Percentiles rank a stretch among this genome's conserved stretches.
phyloP scores from a whole-genome alignment of 805 yeast species.

The Yamadazyma philogaea region DNA sequence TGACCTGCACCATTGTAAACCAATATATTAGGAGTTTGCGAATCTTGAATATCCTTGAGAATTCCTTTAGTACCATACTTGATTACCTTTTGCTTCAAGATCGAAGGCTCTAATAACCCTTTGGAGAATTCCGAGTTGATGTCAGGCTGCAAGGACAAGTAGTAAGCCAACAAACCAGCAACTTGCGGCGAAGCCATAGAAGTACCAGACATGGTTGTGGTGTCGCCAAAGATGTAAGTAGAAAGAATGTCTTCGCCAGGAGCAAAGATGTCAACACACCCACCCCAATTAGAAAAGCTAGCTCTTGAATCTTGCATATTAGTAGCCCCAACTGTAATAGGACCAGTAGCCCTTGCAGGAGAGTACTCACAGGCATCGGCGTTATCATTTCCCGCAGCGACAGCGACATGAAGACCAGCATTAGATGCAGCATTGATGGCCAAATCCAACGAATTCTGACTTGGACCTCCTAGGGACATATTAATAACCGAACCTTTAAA shows the following conservation, averaged over 20 bases:
- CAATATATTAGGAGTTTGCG: slow-evolving; percentile 57
- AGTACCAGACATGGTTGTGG: slow-evolving; percentile 56
- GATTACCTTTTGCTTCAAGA: slow-evolving; percentile 52
- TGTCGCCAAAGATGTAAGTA: slow-evolving; percentile 55
- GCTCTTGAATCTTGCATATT: slow-evolving; percentile 45
- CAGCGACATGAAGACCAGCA: slow-evolving; percentile 57
- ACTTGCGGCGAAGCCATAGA: slow-evolving; percentile 65
- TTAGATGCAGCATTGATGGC: slow-evolving; percentile 58
- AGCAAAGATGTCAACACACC: slow-evolving; percentile 51
- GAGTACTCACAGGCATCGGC: slow-evolving; percentile 57
- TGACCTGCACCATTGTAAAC: slow-evolving; percentile 62
- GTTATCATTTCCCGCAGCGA: slow-evolving; percentile 63
- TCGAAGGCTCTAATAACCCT: slow-evolving; percentile 47
- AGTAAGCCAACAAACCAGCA: slow-evolving; percentile 55
- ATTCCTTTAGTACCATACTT: slow-evolving; percentile 49
- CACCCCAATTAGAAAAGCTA: slow-evolving; percentile 52
- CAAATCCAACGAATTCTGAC: slow-evolving; percentile 52
- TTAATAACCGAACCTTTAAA: slow-evolving; percentile 61
- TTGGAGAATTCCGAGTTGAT: slow-evolving; percentile 46
- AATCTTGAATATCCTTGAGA: slow-evolving; percentile 41
- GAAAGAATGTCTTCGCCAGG: slow-evolving; percentile 57
- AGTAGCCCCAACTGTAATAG: slow-evolving; percentile 52
- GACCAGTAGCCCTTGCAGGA: slow-evolving; percentile 58
- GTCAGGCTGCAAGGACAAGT: slow-evolving; percentile 53
- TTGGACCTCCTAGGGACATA: slow-evolving; percentile 62